Conservation (phyloP, 805 yeast species). For the Wickerhamomyces alni region DNA sequence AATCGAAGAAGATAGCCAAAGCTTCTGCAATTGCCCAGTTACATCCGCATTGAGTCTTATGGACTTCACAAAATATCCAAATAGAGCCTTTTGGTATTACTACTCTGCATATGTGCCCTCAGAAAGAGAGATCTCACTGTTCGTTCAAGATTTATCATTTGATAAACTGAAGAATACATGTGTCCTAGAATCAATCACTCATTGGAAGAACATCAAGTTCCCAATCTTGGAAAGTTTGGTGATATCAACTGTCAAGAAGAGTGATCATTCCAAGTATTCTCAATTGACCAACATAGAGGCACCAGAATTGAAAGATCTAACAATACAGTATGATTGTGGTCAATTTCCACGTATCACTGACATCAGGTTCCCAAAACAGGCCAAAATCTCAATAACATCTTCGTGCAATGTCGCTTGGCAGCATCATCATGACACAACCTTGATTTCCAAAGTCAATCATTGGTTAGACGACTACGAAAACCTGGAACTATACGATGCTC, state of each 20-base stretch:
- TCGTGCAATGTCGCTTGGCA: background rate
- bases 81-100: background rate
- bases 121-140: background rate
- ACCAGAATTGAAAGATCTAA: background rate
- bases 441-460: background rate
- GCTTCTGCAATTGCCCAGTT: background rate
- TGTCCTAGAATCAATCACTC: background rate
- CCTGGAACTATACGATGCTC: background rate
- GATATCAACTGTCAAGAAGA: background rate
- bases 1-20: background rate
- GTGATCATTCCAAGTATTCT: background rate
- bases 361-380: background rate
- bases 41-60: background rate
- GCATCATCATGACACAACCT: background rate
- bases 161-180: background rate
- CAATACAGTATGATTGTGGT: background rate
- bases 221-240: background rate
- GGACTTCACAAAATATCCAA: constrained; percentile 1
- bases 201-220: background rate
- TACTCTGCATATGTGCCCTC: background rate
- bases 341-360: background rate
- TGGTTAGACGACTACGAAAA: background rate
- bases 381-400: background rate
- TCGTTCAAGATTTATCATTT: background rate
- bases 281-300: background rate